These are phyloP conservation scores for Pseudonectria buxi DNA, from an alignment of 2,329 filamentous ascomycete genomes.

Conservation along the genomic window DNA sequence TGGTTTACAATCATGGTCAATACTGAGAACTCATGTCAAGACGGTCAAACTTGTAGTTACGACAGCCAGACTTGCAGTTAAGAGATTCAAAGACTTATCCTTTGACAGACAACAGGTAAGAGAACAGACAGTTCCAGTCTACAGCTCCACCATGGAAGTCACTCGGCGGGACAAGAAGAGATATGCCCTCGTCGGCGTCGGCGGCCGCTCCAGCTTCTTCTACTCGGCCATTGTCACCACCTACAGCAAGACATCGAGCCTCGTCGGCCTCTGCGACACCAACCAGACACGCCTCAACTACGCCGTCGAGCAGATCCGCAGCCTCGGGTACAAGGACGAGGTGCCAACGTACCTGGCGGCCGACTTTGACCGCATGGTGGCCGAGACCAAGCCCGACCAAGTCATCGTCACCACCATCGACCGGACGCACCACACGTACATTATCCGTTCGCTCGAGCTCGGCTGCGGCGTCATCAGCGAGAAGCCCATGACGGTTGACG, in stretches of 20 bases:
- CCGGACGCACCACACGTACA: constrained; percentile 54
- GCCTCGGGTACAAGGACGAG: constrained; percentile 35
- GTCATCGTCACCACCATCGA: constrained; percentile 59
- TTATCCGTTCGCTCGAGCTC: constrained; percentile 50
- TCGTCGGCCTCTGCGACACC: constrained; percentile 53
- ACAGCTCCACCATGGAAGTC: not conserved
- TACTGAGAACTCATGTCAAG: too few species aligned
- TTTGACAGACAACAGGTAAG: too few species aligned
- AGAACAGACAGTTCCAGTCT: too few species aligned
- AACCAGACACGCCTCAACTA: constrained; percentile 54
- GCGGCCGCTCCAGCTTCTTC: constrained; percentile 54
- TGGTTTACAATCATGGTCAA: too few species aligned
- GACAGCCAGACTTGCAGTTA: too few species aligned
- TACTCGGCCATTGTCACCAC: constrained; percentile 51
- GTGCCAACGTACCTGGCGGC: constrained; percentile 48
- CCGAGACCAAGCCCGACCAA: constrained; percentile 50
- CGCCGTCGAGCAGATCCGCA: constrained; percentile 42
- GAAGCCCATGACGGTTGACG: constrained; percentile 60
- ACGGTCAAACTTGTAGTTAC: too few species aligned
- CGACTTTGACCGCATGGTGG: constrained; percentile 53
- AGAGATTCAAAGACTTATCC: too few species aligned
- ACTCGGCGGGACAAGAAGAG: constrained; percentile 25
- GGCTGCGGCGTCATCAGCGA: constrained; percentile 57
- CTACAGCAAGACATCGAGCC: constrained; percentile 41
- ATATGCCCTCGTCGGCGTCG: constrained; percentile 53